A percentile compares a stretch with the other conserved stretches of the same genome.
These are phyloP conservation scores for Talaromyces albobiverticillius DNA, from an alignment of 2,329 filamentous ascomycete species.

Conservation along the genomic window DNA sequence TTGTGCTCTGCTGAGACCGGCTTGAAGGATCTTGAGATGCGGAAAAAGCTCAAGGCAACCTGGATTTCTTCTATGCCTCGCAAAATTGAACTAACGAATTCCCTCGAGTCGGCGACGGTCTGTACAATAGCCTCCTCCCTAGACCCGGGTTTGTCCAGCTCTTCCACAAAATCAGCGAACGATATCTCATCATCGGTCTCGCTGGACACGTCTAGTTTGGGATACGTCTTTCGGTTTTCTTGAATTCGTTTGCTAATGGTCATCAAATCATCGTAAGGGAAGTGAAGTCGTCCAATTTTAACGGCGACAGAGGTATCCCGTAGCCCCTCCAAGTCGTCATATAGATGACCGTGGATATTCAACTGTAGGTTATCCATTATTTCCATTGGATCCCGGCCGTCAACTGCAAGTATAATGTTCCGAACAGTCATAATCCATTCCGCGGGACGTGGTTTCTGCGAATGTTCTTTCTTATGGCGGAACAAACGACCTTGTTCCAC, in stretches of 20 bases:
- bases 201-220: conserved; percentile 32
- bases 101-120: conserved; percentile 85
- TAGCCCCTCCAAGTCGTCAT: conserved; percentile 79
- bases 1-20: conserved; percentile 63
- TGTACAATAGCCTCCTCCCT: conserved; percentile 69
- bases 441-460: conserved; percentile 67
- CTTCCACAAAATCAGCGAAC: conserved; percentile 70
- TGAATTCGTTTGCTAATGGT: conserved; percentile 37
- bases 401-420: conserved; percentile 83
- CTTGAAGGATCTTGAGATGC: conserved; percentile 75
- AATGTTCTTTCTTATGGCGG: conserved; percentile 68
- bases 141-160: conserved; percentile 67
- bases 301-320: conserved; percentile 85
- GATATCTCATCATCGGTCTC: conserved; percentile 59
- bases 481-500: conserved; percentile 88
- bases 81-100: conserved; percentile 85
- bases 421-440: conserved; percentile 90
- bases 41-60: conserved; percentile 87
- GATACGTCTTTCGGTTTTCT: conserved; percentile 31
- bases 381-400: conserved; percentile 80
- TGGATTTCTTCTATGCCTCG: conserved; percentile 95
- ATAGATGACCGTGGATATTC: conserved; percentile 87
- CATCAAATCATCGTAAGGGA: conserved; percentile 84
- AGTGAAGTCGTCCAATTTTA: conserved; percentile 84
- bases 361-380: conserved; percentile 82